phyloP scores from a whole-genome alignment of 768 basidiomycete species.

The Boletellus ananiceps region DNA sequence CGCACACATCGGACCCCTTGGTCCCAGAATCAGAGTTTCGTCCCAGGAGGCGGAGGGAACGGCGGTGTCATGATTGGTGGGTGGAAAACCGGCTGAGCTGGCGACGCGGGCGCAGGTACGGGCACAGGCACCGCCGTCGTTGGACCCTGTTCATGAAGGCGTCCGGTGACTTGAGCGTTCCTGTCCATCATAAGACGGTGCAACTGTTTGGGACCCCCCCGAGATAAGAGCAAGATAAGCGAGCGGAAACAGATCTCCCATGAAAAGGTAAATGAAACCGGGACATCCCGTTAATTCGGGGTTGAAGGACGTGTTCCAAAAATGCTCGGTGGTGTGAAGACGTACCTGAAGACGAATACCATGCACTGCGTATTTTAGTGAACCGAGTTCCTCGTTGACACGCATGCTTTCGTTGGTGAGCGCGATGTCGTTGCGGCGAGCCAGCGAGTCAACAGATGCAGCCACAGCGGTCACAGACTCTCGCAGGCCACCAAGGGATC shows the following conservation, averaged over 20 bases:
- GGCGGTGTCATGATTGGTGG: slow-evolving; percentile 31
- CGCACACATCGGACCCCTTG: slow-evolving; percentile 3
- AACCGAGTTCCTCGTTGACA: slow-evolving; percentile 68
- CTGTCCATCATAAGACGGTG: slow-evolving; percentile 76
- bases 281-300: neutral
- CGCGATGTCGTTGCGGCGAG: slow-evolving; percentile 59
- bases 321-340: slow-evolving; percentile 7
- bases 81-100: slow-evolving; percentile 22
- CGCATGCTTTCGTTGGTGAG: slow-evolving; percentile 67
- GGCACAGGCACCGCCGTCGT: slow-evolving; percentile 15
- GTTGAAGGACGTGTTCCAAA: slow-evolving; percentile 1
- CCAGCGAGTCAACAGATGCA: slow-evolving; percentile 56
- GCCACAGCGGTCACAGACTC: slow-evolving; percentile 58
- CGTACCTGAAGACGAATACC: slow-evolving; percentile 76
- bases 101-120: slow-evolving; percentile 18
- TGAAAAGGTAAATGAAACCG: slow-evolving; percentile 8
- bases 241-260: slow-evolving; percentile 4
- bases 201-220: slow-evolving; percentile 33
- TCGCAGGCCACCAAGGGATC: slow-evolving; percentile 53
- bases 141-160: slow-evolving; percentile 27
- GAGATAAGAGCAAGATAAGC: slow-evolving; percentile 14
- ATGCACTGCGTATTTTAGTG: slow-evolving; percentile 63
- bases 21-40: slow-evolving; percentile 23
- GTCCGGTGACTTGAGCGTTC: slow-evolving; percentile 53
- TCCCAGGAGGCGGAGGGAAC: slow-evolving; percentile 28